Evolutionary conservation across 176 grass and related monocot genomes (phyloP).

Genomic region (Rhynchospora pubera): DNA sequence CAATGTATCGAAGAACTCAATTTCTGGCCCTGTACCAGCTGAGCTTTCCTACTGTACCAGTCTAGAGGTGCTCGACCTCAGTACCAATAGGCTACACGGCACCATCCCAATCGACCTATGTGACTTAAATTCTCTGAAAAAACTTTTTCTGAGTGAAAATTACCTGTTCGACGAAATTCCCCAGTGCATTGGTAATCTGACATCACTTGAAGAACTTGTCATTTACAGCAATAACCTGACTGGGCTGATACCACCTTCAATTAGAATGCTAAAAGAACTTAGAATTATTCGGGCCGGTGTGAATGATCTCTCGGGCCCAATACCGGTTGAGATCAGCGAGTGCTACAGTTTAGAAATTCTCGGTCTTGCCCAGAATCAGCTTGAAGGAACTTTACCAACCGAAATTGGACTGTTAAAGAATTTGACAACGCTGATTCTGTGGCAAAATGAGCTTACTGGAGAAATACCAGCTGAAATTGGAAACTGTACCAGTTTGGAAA

Average conservation of each 20-base stretch:
- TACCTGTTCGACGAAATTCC: conserved; percentile 53
- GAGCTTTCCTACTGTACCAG: conserved; percentile 39
- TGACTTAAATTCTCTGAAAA: conserved; percentile 31
- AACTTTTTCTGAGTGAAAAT: conserved; percentile 94
- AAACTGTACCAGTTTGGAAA: conserved; percentile 53
- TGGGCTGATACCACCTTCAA: conserved; percentile 50
- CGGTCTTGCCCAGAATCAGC: conserved; percentile 73
- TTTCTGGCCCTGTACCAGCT: conserved; percentile 42
- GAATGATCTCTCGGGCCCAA: conserved; percentile 62
- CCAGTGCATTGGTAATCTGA: conserved; percentile 34
- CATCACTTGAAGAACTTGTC: conserved; percentile 71
- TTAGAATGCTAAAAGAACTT: conserved; percentile 46
- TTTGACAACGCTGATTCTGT: conserved; percentile 72
- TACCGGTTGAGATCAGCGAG: conserved; percentile 59
- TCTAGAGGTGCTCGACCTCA: conserved; percentile 81
- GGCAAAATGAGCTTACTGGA: conserved; percentile 62
- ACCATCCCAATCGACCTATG: conserved; percentile 51
- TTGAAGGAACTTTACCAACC: conserved; percentile 44
- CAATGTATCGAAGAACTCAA: conserved; percentile 73
- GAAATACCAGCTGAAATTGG: conserved; percentile 78
- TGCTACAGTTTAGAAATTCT: conserved; percentile 61
- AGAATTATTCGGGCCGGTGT: conserved; percentile 77
- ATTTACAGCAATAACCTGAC: conserved; percentile 98
- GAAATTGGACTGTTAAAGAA: conserved; percentile 60
- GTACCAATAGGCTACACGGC: conserved; percentile 64